Evolutionary conservation across 345 rosid genomes (phyloP).

Genomic region (Euphorbia tirucalli): DNA sequence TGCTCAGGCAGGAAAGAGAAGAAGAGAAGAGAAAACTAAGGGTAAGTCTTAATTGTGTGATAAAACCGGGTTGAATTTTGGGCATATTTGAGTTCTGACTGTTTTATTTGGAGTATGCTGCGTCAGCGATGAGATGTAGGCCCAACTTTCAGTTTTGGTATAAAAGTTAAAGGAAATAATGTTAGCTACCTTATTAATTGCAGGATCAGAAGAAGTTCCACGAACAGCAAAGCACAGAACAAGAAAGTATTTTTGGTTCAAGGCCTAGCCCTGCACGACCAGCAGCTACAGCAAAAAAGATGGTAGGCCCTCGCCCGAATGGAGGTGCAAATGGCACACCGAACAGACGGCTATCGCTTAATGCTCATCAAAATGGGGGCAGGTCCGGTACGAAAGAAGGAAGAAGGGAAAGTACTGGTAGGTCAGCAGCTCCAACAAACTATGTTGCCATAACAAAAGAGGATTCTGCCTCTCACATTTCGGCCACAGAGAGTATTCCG

Average conservation of each 20-base stretch:
- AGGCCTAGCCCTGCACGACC: slow-evolving; percentile 87
- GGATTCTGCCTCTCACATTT: slow-evolving; percentile 62
- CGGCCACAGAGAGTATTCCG: slow-evolving; percentile 58
- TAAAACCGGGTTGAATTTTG: too few relatives aligned
- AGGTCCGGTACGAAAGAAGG: slow-evolving; percentile 64
- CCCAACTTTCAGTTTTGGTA: neutral
- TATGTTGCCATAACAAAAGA: slow-evolving; percentile 66
- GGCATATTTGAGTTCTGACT: neutral
- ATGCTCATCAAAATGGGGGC: slow-evolving; percentile 71
- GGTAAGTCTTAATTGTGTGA: slow-evolving; percentile 37
- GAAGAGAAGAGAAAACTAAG: slow-evolving; percentile 84
- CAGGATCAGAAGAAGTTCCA: slow-evolving; percentile 87
- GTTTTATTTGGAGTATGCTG: neutral
- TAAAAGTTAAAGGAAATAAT: neutral
- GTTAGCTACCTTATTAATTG: too few relatives aligned
- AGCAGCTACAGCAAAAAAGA: slow-evolving; percentile 59
- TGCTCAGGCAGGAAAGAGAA: slow-evolving; percentile 92
- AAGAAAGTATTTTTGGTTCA: slow-evolving; percentile 60
- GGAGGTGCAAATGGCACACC: slow-evolving; percentile 81
- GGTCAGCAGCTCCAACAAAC: slow-evolving; percentile 56
- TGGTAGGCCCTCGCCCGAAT: slow-evolving; percentile 68
- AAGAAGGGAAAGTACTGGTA: slow-evolving; percentile 52
- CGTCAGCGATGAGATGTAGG: neutral
- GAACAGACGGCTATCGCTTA: slow-evolving; percentile 71
- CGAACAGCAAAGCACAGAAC: slow-evolving; percentile 78